Percentiles rank a stretch among this genome's conserved stretches.
phyloP scores from a whole-genome alignment of 169 alveolate species.

The Plasmodium gaboni region DNA sequence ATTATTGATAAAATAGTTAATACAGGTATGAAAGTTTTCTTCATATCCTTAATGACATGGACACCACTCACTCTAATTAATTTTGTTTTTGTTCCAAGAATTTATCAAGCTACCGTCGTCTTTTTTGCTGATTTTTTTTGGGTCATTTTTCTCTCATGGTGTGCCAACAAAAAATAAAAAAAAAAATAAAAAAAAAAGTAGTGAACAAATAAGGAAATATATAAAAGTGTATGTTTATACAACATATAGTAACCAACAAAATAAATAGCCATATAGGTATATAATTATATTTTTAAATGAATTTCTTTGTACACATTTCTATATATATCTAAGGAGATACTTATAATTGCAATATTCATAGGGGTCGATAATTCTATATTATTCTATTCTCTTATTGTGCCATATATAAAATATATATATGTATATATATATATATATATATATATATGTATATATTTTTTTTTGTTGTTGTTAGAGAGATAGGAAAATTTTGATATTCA shows the following conservation, averaged over 20 bases:
- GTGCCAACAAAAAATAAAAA: constrained; percentile 50
- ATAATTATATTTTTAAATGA: background rate
- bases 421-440: too few relatives aligned
- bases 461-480: too few relatives aligned
- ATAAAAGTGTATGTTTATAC: too few relatives aligned
- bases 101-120: constrained; percentile 72
- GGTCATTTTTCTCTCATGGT: constrained; percentile 75
- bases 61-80: constrained; percentile 75
- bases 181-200: background rate
- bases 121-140: constrained; percentile 76
- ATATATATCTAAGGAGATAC: too few relatives aligned
- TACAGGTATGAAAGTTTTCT: constrained; percentile 71
- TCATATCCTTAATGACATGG: constrained; percentile 73
- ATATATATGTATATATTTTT: too few relatives aligned
- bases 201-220: background rate
- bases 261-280: background rate
- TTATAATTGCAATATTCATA: too few relatives aligned
- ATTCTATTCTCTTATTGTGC: too few relatives aligned
- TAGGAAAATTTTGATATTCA: too few relatives aligned
- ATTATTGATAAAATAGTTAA: constrained; percentile 69
- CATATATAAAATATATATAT: too few relatives aligned
- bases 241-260: background rate
- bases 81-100: constrained; percentile 73
- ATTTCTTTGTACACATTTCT: too few relatives aligned
- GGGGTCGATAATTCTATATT: too few relatives aligned